Percentiles rank a stretch among this genome's conserved stretches.
These are phyloP conservation scores for Phytophthora pisi DNA, from an alignment of 352 stramenopile genomes.

Conservation along the genomic window DNA sequence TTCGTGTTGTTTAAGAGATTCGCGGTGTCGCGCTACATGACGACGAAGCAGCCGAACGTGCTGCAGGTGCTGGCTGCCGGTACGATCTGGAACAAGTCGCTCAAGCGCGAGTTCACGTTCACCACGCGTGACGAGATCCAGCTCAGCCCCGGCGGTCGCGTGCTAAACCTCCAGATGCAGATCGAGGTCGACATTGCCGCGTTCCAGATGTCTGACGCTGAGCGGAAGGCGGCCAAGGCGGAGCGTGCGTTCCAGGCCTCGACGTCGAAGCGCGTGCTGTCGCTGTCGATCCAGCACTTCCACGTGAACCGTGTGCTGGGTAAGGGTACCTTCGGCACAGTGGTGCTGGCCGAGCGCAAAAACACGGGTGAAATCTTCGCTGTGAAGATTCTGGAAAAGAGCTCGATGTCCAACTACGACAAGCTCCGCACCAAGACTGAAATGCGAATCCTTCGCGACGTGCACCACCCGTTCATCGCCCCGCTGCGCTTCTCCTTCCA, in stretches of 20 bases:
- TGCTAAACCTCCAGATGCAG: conserved; percentile 83
- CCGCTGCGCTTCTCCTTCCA: conserved; percentile 89
- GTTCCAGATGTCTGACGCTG: conserved; percentile 78
- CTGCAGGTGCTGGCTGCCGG: conserved; percentile 74
- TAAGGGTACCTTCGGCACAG: conserved; percentile 96
- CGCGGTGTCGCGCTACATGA: conserved; percentile 70
- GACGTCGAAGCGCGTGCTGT: conserved; percentile 84
- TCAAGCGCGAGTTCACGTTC: conserved; percentile 81
- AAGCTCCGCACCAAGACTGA: conserved; percentile 94
- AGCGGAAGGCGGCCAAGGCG: conserved; percentile 69
- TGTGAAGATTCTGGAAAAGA: conserved; percentile 94
- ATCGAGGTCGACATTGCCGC: conserved; percentile 84
- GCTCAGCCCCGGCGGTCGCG: conserved; percentile 74
- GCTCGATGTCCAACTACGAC: conserved; percentile 91
- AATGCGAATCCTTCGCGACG: conserved; percentile 90
- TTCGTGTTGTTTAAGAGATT: conserved; percentile 82
- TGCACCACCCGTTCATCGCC: conserved; percentile 94
- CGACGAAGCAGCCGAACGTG: conserved; percentile 83
- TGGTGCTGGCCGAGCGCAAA: conserved; percentile 83
- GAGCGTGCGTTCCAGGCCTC: conserved; percentile 73
- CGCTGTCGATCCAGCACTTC: conserved; percentile 93
- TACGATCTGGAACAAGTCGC: conserved; percentile 82
- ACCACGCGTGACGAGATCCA: conserved; percentile 85
- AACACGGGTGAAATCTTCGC: conserved; percentile 90
- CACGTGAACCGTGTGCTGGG: conserved; percentile 94